phyloP scores from a whole-genome alignment of 1,139 yeast species.

The Torulaspora pretoriensis region DNA sequence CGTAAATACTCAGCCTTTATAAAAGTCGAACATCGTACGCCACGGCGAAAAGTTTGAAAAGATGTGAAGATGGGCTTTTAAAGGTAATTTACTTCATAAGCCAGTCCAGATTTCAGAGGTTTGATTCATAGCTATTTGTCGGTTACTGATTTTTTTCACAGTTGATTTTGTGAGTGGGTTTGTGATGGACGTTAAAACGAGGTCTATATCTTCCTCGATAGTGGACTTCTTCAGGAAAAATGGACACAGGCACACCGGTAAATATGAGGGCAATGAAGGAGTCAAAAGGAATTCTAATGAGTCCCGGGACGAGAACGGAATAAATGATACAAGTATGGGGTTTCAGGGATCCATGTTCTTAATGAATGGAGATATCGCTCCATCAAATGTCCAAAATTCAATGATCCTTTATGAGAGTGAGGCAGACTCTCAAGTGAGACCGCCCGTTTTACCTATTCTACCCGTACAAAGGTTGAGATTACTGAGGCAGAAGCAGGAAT shows the following conservation, averaged over 20 bases:
- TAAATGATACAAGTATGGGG: slow-evolving; percentile 4
- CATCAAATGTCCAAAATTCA: slow-evolving; percentile 7
- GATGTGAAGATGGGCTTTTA: neutral
- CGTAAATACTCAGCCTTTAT: neutral
- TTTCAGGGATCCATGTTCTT: neutral
- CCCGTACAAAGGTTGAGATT: slow-evolving; percentile 33
- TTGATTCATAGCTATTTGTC: too few relatives aligned
- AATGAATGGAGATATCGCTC: neutral
- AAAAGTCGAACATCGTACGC: neutral
- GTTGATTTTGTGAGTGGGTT: neutral
- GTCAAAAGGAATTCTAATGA: neutral
- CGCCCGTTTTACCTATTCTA: slow-evolving; percentile 32
- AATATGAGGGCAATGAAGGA: neutral
- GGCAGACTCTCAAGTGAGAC: slow-evolving; percentile 20
- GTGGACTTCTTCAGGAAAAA: slow-evolving; percentile 23
- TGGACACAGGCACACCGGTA: slow-evolving; percentile 1
- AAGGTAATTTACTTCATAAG: neutral
- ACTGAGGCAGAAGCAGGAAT: slow-evolving; percentile 28
- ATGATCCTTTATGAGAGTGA: slow-evolving; percentile 20
- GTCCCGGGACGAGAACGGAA: neutral
- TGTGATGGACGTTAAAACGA: slow-evolving; percentile 14
- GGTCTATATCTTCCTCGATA: slow-evolving; percentile 30
- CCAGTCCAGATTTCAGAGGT: too few relatives aligned
- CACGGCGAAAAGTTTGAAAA: slow-evolving; percentile 4
- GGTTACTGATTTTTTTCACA: neutral